Evolutionary conservation across 768 basidiomycete genomes (phyloP).

Genomic region (Boletus rubroflammeus): DNA sequence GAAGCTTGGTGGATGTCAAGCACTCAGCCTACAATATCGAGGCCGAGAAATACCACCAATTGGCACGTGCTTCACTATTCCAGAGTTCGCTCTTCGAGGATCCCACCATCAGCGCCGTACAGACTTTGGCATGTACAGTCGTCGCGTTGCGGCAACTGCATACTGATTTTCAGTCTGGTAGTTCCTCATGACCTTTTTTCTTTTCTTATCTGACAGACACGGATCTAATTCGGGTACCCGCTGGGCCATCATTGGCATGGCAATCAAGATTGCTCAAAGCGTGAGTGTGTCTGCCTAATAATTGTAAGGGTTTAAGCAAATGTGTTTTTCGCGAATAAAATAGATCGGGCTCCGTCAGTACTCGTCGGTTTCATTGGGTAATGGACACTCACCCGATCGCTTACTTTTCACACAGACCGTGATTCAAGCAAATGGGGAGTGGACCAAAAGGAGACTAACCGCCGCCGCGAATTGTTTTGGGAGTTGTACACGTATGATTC

Average conservation of each 20-base stretch:
- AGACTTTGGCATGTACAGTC: constrained; percentile 51
- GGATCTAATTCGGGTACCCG: constrained; percentile 61
- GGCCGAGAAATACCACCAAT: constrained; percentile 67
- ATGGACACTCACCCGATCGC: constrained; percentile 3
- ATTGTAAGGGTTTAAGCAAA: background rate
- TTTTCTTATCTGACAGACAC: constrained; percentile 66
- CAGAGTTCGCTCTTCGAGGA: constrained; percentile 63
- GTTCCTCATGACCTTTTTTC: constrained; percentile 69
- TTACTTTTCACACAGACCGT: constrained; percentile 43
- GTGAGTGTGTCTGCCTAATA: constrained; percentile 40
- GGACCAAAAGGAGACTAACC: constrained; percentile 53
- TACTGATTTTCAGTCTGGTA: constrained; percentile 27
- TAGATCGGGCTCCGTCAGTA: constrained; percentile 70
- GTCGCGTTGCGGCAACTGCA: constrained; percentile 27
- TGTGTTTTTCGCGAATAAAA: constrained; percentile 6
- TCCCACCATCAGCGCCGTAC: constrained; percentile 64
- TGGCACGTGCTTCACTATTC: constrained; percentile 63
- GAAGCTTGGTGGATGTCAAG: constrained; percentile 55
- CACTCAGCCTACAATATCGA: constrained; percentile 59
- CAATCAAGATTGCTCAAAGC: constrained; percentile 67
- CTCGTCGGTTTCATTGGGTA: background rate
- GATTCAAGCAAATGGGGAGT: constrained; percentile 67
- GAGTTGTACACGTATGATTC: constrained; percentile 44
- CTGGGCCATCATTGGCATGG: constrained; percentile 67
- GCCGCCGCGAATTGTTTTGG: constrained; percentile 68